Percentiles rank a stretch among this genome's conserved stretches.
These are phyloP conservation scores for Turnera subulata DNA, from an alignment of 345 rosid species.

Conservation along the genomic window DNA sequence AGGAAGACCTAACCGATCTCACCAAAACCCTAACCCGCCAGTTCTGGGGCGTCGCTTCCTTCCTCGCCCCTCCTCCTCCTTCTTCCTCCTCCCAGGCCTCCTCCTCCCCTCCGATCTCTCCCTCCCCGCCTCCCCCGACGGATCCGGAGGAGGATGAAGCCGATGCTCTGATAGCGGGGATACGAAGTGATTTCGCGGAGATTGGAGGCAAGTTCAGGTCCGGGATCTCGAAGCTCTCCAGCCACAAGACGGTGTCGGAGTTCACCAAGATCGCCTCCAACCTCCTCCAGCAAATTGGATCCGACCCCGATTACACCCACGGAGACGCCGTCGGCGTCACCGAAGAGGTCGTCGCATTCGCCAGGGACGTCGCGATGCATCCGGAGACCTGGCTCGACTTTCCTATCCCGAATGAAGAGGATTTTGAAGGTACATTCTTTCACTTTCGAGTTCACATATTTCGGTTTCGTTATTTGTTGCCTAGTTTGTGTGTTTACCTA, in stretches of 20 bases:
- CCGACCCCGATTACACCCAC: slow-evolving; percentile 41
- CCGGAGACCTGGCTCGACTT: slow-evolving; percentile 96
- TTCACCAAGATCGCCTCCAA: slow-evolving; percentile 56
- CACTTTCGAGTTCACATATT: neutral
- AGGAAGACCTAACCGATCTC: slow-evolving; percentile 79
- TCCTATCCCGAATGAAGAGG: slow-evolving; percentile 59
- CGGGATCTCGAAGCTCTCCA: slow-evolving; percentile 58
- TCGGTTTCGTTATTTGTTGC: neutral
- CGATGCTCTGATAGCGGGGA: slow-evolving; percentile 41
- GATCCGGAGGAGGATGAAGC: slow-evolving; percentile 25
- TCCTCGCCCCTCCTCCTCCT: slow-evolving; percentile 76
- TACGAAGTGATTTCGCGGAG: slow-evolving; percentile 73
- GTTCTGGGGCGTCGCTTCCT: slow-evolving; percentile 90
- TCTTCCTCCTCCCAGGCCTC: slow-evolving; percentile 2
- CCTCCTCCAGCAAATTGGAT: slow-evolving; percentile 50
- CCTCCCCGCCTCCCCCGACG: slow-evolving; percentile 12
- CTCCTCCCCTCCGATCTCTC: slow-evolving; percentile 1
- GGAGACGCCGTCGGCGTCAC: slow-evolving; percentile 64
- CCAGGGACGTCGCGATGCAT: slow-evolving; percentile 81
- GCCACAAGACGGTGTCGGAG: slow-evolving; percentile 60
- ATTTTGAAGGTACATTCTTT: slow-evolving; percentile 53
- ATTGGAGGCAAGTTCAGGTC: slow-evolving; percentile 54
- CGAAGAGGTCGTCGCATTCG: slow-evolving; percentile 76
- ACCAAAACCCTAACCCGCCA: slow-evolving; percentile 69
- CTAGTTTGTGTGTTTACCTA: neutral